Base-by-base conservation (phyloP, 2,329 filamentous ascomycete genomes). In the Dactylonectria macrodidyma region DNA sequence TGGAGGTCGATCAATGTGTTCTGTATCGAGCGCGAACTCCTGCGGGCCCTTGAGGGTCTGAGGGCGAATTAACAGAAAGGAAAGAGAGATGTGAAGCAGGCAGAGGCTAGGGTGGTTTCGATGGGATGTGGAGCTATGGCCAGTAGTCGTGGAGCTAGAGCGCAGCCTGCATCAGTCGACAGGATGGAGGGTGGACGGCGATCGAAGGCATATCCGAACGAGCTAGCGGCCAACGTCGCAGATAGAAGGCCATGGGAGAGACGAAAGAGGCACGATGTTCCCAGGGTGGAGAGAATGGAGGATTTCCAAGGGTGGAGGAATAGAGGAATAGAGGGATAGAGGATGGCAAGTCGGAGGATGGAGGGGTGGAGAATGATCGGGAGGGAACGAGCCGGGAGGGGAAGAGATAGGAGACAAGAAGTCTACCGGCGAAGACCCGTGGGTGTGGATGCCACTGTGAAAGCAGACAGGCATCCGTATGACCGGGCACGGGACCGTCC, bases 321-420 rank as follows among this genome's bases (percentile, higher is more conserved):
- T 30, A 30, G 26, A 4, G 26, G 26, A 7, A 30, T 7, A 30
- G 26, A 30, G 26, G 26, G 26, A 30, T 7, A 30, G 14, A 19
- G 46, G 48, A 51, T 54, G 50, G 56, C 26, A 51, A 38, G 66
- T 62, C 73, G 64, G 68, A 72, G 65, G 66, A 65, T 74, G 66
- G 68, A 72, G 65, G 63, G 26, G 70, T 69, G 62, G 56, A 57
- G 57, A 69, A 64, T 68, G 59, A 54, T 62, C 58, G 65, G 70
- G 66, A 73, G 63, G 64, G 68, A 62, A 69, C 59, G 67, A 75
- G 64, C 68, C 61, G 68, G 57, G 46, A 61, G 46, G 50, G 58
- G 50, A 66, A 54, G 60, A 50, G 48, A 70, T 57, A 34, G 41
- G 59, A 57, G 36, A 61, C 38, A 22, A 59, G 62, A 67, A 19